Base-by-base conservation (phyloP, 768 basidiomycete genomes). In the Suillus alpinus region DNA sequence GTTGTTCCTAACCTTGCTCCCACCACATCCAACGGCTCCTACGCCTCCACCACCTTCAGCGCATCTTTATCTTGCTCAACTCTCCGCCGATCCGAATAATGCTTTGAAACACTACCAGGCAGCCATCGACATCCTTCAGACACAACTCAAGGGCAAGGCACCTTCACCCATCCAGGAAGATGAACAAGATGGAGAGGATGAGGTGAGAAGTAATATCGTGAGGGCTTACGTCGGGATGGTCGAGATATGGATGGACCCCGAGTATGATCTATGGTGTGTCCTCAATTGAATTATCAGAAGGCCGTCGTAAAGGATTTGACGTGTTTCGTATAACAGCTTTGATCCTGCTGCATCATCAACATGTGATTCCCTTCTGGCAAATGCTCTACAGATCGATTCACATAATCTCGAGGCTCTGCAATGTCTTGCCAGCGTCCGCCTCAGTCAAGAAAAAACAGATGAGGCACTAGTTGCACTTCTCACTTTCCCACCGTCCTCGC, bases 211-310 rank as follows among this genome's bases (percentile, higher is more conserved):
- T 36, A 91, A 86, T 68, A 86, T 89, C 59, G 87, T 94, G 12
- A 81, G 89, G 43, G 92, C 92, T 8, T 81, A 95, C 23, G 81
- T 94, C 34, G 90, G 89, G 8, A 94, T 95, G 82, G 89, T 95
- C 29, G 95, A 96, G 71, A 91, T 95, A 16, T 97, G 94, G 94
- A 96, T 97, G 94, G 91, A 95, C 67, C 90, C 90, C 34, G 81
- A 83, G 2, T 88, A 89, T 65, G 93, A 95, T 79, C 78, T 96
- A 55, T 95, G 94, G 94, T 89, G 67, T 56, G 85, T 70, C 36
- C 37, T 23, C 18, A 4, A 60, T 36, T 26, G 18, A 59, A 34
- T 41, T 32, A 52, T n/a, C 29, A 16, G 49, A 9, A 49, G 37
- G 8, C 16, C 53, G 16, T 29, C 34, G 39, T 40, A 36, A 29